Evolutionary conservation across 108 stramenopile species (phyloP).

Genomic region (Pseudonitzschia pungens): DNA sequence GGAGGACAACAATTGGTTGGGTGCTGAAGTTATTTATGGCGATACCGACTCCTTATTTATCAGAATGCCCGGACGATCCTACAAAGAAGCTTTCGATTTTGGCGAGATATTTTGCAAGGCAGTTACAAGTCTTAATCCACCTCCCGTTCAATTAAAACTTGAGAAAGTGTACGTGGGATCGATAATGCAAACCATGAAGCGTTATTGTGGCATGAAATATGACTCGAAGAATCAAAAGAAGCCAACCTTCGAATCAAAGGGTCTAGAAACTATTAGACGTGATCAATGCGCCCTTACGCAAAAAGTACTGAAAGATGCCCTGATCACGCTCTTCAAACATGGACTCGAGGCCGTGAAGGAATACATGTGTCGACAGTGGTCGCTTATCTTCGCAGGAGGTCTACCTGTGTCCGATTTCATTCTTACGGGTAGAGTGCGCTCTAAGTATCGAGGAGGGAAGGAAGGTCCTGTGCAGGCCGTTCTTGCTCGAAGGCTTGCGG

Average conservation of each 20-base stretch:
- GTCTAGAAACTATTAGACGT: conserved; percentile 82
- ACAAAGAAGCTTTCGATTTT: conserved; percentile 89
- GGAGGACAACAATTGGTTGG: conserved; percentile 66
- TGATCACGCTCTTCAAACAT: conserved; percentile 68
- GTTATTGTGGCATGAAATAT: conserved; percentile 90
- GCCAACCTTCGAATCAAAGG: conserved; percentile 85
- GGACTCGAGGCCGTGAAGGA: conserved; percentile 57
- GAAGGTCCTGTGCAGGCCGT: conserved; percentile 86
- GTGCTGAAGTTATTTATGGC: conserved; percentile 89
- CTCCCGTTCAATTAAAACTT: conserved; percentile 92
- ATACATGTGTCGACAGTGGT: conserved; percentile 80
- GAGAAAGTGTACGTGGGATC: conserved; percentile 95
- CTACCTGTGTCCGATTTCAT: conserved; percentile 86
- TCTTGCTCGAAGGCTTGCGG: conserved; percentile 72
- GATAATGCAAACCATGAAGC: conserved; percentile 89
- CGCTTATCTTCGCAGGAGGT: conserved; percentile 67
- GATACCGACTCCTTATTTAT: conserved; percentile 99
- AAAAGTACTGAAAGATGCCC: conserved; percentile 70
- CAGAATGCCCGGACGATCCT: conserved; percentile 81
- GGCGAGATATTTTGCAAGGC: conserved; percentile 87
- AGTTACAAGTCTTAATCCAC: conserved; percentile 86
- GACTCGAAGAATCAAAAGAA: conserved; percentile 69
- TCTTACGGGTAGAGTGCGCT: conserved; percentile 82
- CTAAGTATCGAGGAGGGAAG: conserved; percentile 70
- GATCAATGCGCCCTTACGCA: conserved; percentile 88